phyloP scores from a whole-genome alignment of 2,329 filamentous ascomycete species.

The Pseudogymnoascus verrucosus region DNA sequence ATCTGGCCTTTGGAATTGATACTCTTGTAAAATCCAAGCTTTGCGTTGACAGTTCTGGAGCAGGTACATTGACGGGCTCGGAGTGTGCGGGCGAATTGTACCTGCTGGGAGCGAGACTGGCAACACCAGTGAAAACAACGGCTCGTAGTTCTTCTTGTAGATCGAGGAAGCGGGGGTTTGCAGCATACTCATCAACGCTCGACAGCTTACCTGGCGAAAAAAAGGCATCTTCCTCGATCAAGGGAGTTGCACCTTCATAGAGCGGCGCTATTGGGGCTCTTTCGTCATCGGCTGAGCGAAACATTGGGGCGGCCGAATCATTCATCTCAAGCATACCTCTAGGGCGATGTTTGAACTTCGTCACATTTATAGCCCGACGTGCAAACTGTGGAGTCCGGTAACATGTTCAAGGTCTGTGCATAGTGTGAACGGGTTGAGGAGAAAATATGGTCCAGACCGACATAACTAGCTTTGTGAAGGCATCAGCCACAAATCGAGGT shows the following conservation, averaged over 20 bases:
- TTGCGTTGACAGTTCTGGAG: conserved; percentile 17
- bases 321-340: not conserved
- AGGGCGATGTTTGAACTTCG: not conserved
- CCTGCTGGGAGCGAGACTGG: conserved; percentile 27
- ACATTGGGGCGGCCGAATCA: not conserved
- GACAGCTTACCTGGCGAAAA: not conserved
- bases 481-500: not conserved
- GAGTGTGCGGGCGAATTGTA: conserved; percentile 24
- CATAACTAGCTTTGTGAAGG: not conserved
- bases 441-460: not conserved
- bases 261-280: not conserved
- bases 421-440: not conserved
- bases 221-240: conserved; percentile 1
- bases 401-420: not conserved
- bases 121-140: conserved; percentile 33
- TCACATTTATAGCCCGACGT: not conserved
- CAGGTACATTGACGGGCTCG: conserved; percentile 12
- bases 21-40: conserved; percentile 19
- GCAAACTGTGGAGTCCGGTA: not conserved
- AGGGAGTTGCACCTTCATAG: not conserved
- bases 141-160: conserved; percentile 37
- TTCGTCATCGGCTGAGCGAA: not conserved
- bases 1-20: conserved; percentile 2
- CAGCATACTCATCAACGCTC: conserved; percentile 25
- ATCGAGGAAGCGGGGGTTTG: conserved; percentile 36